These are phyloP conservation scores for Malus asiatica DNA, from an alignment of 306 rosid species.

Conservation along the genomic window DNA sequence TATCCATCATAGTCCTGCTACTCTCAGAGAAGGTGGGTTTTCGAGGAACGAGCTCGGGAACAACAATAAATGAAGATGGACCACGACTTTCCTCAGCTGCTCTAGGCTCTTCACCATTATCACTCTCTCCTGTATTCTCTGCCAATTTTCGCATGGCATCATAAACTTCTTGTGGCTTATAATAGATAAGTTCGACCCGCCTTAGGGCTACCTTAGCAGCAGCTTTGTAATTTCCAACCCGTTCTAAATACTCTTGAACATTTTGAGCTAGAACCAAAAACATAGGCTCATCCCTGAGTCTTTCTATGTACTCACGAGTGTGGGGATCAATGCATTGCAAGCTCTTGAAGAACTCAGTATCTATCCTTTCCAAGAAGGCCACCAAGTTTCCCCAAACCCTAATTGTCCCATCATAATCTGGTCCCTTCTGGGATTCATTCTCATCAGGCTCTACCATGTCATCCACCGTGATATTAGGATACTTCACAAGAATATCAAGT, in stretches of 20 bases:
- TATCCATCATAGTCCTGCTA: constrained; percentile 76
- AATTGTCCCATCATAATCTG: constrained; percentile 63
- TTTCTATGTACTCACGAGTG: constrained; percentile 92
- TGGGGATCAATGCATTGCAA: constrained; percentile 97
- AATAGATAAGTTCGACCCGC: constrained; percentile 80
- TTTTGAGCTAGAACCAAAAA: constrained; percentile 88
- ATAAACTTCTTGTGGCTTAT: constrained; percentile 94
- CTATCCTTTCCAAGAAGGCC: constrained; percentile 76
- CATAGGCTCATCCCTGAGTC: constrained; percentile 81
- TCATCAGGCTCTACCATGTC: constrained; percentile 81
- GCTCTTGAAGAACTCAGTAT: constrained; percentile 87
- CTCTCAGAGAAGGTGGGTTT: constrained; percentile 80
- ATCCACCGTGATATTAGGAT: constrained; percentile 74
- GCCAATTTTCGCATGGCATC: constrained; percentile 90
- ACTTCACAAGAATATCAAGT: constrained; percentile 73
- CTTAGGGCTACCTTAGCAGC: constrained; percentile 76
- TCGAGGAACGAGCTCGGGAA: constrained; percentile 75
- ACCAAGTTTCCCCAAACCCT: constrained; percentile 91
- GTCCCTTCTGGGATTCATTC: constrained; percentile 81
- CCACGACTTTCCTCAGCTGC: constrained; percentile 54
- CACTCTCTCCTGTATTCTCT: constrained; percentile 50
- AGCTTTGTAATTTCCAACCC: constrained; percentile 54
- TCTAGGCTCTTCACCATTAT: constrained; percentile 44
- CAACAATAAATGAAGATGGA: constrained; percentile 71
- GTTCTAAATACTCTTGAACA: constrained; percentile 85